Evolutionary conservation across 2,329 filamentous ascomycete genomes (phyloP), one percentile per base, ranked within the genome.

Genomic region (Colletotrichum lindemuthianum): DNA sequence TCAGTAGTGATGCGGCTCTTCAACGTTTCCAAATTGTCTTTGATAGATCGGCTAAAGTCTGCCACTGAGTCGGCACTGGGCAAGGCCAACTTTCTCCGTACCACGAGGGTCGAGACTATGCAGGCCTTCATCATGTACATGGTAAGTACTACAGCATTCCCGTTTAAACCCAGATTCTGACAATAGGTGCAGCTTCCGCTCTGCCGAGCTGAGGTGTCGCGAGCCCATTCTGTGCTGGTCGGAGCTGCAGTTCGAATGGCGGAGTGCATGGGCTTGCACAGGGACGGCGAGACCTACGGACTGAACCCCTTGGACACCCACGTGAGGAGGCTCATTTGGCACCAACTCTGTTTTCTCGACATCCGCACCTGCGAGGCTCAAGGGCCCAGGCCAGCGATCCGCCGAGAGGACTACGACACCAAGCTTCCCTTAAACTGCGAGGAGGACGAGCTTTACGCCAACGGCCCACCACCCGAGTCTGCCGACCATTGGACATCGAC

Each of bases 91-190:
- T 91, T 93, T 63, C 75, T 93, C 40, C 82, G 88, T 40, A 92
- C 90, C 0, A 91, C 86, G 6, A 69, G 88, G 68, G 78, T 92
- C n/a, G 89, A 92, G 74, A 91, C 89, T 1, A 79, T 94, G 70
- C 91, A 93, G 72, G 90, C 89, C 1, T 90, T 93, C 70, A 86
- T 93, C 40, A 90, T 92, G 81, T 93, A 92, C 68, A 79, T 93
- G 77, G 88, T 91, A 75, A 76, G 84, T 15, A 8, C 13, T n/a
- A 36, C 12, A 36, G 13, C 32, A 10, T 12, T 13, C 41, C 32
- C 55, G 8, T 40, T 41, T 16, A 49, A 43, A 34, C 50, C 54
- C 34, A 11, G n/a, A n/a, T 39, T 37, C 41, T 37, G 61, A 43
- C 61, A 73, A 74, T 55, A 76, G 63, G 16, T 36, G 34, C 67